Base-by-base conservation (phyloP, 306 rosid genomes). In the Castanea sativa region DNA sequence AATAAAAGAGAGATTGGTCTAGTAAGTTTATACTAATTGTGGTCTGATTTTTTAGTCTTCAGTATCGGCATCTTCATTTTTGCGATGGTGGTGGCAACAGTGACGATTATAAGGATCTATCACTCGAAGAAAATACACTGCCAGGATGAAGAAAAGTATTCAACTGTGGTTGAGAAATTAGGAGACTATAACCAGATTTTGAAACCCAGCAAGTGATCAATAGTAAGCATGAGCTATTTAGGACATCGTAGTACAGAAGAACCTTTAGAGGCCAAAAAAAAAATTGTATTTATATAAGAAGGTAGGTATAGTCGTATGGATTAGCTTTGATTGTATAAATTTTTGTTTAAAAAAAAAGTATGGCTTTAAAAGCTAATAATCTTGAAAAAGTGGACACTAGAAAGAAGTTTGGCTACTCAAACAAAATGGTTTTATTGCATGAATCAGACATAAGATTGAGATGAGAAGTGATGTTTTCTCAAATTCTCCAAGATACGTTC, bases 11-110 rank as follows among this genome's bases (percentile, higher is more conserved):
- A 23, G 30, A 11, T 18, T 35, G 19, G 29, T 38, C 53, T 78
- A 6, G 68, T 10, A 10, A 49, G 53, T 38, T 38, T 38, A 38
- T 49, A 49, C 15, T 13, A 12, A 16, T 61, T 35, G 27, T 23
- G n/a, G 55, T 49, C 55, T 33, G 7, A 4, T 59, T 41, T 69
- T 80, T 87, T 88, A 92, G 97, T 79, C 69, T 4, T 86, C 19
- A 74, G 86, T 4, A 27, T 78, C 2, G 55, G 89, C 68, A 68
- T 91, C 14, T 38, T 72, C 52, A 52, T 80, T 49, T 45, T 86
- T 1, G 79, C 55, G 81, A 74, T 81, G 68, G 79, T 41, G 74
- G 78, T 81, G 67, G 82, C 75, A 4, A 79, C 83, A 45, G 35
- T 82, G 59, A 35, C 64, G 64, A 75, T 82, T 16, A 64, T 72